Evolutionary conservation across 176 grass and related monocot genomes (phyloP), one percentile per base, ranked within the genome.

Genomic region (Aegilops sharonensis): DNA sequence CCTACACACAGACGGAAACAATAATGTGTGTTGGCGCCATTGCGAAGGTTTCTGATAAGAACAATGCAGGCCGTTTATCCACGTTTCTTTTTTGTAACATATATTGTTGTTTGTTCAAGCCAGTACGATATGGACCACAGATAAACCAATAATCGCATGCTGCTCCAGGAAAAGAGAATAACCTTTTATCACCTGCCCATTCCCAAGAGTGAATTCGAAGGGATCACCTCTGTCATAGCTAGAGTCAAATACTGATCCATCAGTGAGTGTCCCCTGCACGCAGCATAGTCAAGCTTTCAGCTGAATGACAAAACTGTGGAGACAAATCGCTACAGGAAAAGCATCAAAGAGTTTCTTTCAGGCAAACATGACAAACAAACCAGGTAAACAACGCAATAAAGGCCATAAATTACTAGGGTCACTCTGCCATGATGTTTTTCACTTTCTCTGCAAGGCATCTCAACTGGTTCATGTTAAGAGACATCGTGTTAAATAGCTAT

Each of bases 151-250:
- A 54, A 77, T 77, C n/a, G 21, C 59, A 63, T 52, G 78, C 24
- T 72, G 74, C 40, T 63, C 50, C 20, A 65, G 29, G 43, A 10
- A 72, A 83, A 34, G 67, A 75, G 47, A 83, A 61, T 81, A 85
- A 98, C 97, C 94, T 91, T 96, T 93, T 66, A 98, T 98, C 84
- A 98, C 97, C 89, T 96, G 97, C 37, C 94, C 94, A 61, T 82
- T 88, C 35, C 94, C 96, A 87, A 98, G 94, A 61, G 90, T 93
- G 87, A 98, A 98, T 85, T 96, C 97, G 78, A 98, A 94, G 2
- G 97, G 97, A 67, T 92, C 87, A 48, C 96, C 94, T 91, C 94
- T 91, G 84, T 98, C 97, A 60, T 88, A 98, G 79, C 94, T 96
- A 79, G 94, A 92, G 85, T 98, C 97, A 81, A 98, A 98, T 61